Evolutionary conservation across 371 early-diverging fungal genomes (phyloP).

Genomic region (Blastocladiella emersonii): DNA sequence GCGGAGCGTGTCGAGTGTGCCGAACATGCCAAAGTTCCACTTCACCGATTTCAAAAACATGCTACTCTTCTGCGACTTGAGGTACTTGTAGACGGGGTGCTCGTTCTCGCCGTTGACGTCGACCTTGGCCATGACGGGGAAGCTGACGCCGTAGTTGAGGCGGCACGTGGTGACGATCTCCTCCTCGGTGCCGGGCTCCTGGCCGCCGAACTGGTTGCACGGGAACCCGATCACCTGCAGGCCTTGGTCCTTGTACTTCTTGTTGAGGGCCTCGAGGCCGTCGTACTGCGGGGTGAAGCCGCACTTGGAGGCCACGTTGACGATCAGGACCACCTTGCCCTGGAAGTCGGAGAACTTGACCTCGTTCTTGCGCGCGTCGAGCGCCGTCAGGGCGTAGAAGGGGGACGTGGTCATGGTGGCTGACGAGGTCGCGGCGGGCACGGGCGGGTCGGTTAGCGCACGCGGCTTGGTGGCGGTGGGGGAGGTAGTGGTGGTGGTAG

Average conservation of each 20-base stretch:
- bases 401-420: slow-evolving; percentile 11
- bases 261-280: slow-evolving; percentile 62
- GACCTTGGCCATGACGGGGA: slow-evolving; percentile 22
- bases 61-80: slow-evolving; percentile 14
- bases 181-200: slow-evolving; percentile 29
- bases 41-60: slow-evolving; percentile 13
- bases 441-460: too few relatives aligned
- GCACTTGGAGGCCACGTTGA: slow-evolving; percentile 94
- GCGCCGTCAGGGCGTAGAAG: slow-evolving; percentile 39
- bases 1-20: not conserved
- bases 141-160: not conserved
- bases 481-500: too few relatives aligned
- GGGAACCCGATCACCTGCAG: slow-evolving; percentile 70
- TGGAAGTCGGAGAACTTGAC: slow-evolving; percentile 32
- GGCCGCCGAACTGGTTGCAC: slow-evolving; percentile 73
- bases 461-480: too few relatives aligned
- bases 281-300: slow-evolving; percentile 81
- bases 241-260: slow-evolving; percentile 64
- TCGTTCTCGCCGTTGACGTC: slow-evolving; percentile 14
- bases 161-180: slow-evolving; percentile 54
- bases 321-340: slow-evolving; percentile 70
- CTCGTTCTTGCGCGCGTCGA: slow-evolving; percentile 22
- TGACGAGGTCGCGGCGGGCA: too few relatives aligned
- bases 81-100: slow-evolving; percentile 21
- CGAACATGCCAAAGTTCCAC: slow-evolving; percentile 25